A percentile compares a stretch with the other conserved stretches of the same genome.
Conservation (phyloP, 495 filamentous ascomycete species). For the Neurospora sp. region DNA sequence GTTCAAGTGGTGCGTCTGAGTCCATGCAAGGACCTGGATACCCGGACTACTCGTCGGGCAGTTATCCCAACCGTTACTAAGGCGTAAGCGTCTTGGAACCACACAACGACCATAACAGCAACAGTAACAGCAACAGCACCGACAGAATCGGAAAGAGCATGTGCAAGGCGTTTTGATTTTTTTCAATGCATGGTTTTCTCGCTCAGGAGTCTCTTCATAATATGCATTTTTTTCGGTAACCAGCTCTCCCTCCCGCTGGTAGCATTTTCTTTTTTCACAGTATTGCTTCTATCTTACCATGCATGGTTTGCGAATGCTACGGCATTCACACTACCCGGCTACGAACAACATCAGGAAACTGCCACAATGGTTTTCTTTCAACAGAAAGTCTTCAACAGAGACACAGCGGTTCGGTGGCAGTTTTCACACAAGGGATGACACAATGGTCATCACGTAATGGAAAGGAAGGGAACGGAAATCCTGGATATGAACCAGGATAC, state of each 20-base stretch:
- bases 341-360: background rate
- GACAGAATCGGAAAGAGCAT: background rate
- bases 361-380: background rate
- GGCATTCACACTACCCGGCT: background rate
- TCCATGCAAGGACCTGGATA: background rate
- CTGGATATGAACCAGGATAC: background rate
- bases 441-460: background rate
- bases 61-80: background rate
- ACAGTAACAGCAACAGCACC: background rate
- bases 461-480: background rate
- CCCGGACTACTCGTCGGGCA: background rate
- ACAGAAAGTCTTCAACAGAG: background rate
- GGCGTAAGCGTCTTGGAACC: background rate
- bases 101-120: background rate
- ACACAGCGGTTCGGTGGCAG: background rate
- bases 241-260: too few species aligned
- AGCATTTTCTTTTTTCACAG: background rate
- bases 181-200: background rate
- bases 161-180: background rate
- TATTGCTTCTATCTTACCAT: background rate
- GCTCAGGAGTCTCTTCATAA: background rate
- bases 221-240: background rate
- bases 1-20: background rate
- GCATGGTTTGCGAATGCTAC: background rate
- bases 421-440: background rate